Conservation (phyloP, 169 alveolate species). For the Plasmodium knowlesi region DNA sequence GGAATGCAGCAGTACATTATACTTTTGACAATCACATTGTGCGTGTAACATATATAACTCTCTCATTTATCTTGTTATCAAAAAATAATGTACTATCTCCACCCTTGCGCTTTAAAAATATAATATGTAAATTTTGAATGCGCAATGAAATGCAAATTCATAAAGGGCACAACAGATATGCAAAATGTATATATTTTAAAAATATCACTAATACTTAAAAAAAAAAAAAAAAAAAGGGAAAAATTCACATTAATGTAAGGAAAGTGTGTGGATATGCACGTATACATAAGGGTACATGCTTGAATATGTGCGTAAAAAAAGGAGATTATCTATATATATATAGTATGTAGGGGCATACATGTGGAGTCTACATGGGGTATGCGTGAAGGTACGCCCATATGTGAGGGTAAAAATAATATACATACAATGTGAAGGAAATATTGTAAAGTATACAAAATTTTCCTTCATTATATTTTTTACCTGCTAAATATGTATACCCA, state of each 20-base stretch:
- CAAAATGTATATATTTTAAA: conserved; percentile 22
- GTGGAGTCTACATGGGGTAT: background rate
- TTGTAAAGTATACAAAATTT: conserved; percentile 8
- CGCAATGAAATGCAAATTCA: conserved; percentile 22
- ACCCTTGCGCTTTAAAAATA: background rate
- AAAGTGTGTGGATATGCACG: background rate
- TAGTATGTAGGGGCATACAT: background rate
- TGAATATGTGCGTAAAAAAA: background rate
- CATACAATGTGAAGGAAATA: conserved; percentile 6
- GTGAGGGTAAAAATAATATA: background rate
- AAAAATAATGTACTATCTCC: background rate
- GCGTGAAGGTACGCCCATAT: background rate
- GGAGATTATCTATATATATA: background rate
- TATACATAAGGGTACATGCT: background rate
- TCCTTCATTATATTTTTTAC: background rate
- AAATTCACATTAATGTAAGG: background rate
- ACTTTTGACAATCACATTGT: conserved; percentile 6
- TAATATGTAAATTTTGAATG: conserved; percentile 6
- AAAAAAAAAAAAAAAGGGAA: conserved; percentile 20
- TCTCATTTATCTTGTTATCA: background rate
- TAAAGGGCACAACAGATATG: conserved; percentile 17
- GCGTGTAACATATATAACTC: background rate
- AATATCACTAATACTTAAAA: conserved; percentile 30
- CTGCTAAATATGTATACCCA: background rate
- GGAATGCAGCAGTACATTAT: background rate